Percentiles rank a stretch among this genome's conserved stretches.
Evolutionary conservation across 106 monocot species (phyloP).

Genomic region (Dendrobium nobile): DNA sequence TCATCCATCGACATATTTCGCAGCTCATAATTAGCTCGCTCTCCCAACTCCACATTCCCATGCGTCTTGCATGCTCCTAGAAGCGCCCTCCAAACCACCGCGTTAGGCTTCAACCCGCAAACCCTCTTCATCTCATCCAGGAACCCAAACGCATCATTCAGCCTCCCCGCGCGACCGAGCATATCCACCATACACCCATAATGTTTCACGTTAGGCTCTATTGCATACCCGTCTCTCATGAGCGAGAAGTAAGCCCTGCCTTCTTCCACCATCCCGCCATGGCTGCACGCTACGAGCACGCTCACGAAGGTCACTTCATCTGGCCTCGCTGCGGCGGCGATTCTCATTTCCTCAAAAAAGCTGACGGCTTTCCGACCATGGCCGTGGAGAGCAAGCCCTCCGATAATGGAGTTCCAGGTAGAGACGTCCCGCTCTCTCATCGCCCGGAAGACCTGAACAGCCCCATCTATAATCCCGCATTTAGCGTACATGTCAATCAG

Average conservation of each 20-base stretch:
- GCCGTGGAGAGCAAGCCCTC: conserved; percentile 54
- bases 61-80: conserved; percentile 52
- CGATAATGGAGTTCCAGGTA: conserved; percentile 59
- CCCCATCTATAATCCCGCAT: conserved; percentile 52
- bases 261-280: conserved; percentile 47
- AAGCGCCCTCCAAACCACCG: conserved; percentile 51
- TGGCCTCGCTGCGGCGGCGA: conserved; percentile 19
- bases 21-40: conserved; percentile 36
- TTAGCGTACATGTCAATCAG: conserved; percentile 91
- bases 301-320: conserved; percentile 62
- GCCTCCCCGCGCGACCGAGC: conserved; percentile 44
- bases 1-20: conserved; percentile 22
- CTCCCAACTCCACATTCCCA: conserved; percentile 44
- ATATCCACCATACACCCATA: conserved; percentile 76
- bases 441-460: conserved; percentile 35
- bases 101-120: conserved; percentile 16
- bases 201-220: conserved; percentile 57
- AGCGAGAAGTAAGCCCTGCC: conserved; percentile 38
- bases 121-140: conserved; percentile 22
- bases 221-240: conserved; percentile 39
- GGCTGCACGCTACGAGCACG: conserved; percentile 53
- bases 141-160: conserved; percentile 40
- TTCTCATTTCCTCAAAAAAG: conserved; percentile 46
- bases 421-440: conserved; percentile 56
- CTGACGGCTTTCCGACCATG: conserved; percentile 22